Conservation (phyloP, 2,329 filamentous ascomycete genomes). For the Sarocladiaceae sp. region DNA sequence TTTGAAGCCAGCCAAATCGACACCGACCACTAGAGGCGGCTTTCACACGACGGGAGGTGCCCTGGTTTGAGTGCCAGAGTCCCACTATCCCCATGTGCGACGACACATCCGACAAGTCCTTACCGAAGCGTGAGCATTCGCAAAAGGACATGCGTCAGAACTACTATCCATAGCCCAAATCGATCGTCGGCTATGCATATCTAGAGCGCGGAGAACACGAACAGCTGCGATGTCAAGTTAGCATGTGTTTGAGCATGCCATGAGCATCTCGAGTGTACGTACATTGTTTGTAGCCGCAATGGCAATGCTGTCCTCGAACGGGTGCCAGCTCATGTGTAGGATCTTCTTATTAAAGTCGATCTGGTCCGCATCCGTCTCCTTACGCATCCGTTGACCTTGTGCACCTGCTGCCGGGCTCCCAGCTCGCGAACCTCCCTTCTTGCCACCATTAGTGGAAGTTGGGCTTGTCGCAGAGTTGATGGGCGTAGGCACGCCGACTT, state of each 20-base stretch:
- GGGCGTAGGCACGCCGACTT: conserved; percentile 93
- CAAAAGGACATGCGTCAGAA: background rate
- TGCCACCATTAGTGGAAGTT: conserved; percentile 62
- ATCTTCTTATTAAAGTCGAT: conserved; percentile 99
- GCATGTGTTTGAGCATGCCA: background rate
- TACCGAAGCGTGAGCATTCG: background rate
- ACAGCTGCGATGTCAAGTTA: conserved; percentile 48
- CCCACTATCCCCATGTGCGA: background rate
- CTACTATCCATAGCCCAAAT: conserved; percentile 2
- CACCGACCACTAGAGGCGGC: too few species aligned
- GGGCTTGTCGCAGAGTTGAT: conserved; percentile 80
- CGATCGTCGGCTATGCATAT: conserved; percentile 13
- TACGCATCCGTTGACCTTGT: conserved; percentile 90
- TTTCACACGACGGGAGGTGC: too few species aligned
- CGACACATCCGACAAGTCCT: background rate
- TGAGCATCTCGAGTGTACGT: conserved; percentile 37
- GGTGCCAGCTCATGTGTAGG: conserved; percentile 99
- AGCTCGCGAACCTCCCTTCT: conserved; percentile 83
- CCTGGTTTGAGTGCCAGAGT: too few species aligned
- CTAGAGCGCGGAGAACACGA: conserved; percentile 73
- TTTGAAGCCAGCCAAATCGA: too few species aligned
- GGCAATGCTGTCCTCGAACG: conserved; percentile 97
- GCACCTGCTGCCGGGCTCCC: conserved; percentile 74
- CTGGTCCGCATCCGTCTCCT: conserved; percentile 98
- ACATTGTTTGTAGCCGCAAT: conserved; percentile 99